phyloP scores from a whole-genome alignment of 805 yeast species.

The Metschnikowia rubicola region DNA sequence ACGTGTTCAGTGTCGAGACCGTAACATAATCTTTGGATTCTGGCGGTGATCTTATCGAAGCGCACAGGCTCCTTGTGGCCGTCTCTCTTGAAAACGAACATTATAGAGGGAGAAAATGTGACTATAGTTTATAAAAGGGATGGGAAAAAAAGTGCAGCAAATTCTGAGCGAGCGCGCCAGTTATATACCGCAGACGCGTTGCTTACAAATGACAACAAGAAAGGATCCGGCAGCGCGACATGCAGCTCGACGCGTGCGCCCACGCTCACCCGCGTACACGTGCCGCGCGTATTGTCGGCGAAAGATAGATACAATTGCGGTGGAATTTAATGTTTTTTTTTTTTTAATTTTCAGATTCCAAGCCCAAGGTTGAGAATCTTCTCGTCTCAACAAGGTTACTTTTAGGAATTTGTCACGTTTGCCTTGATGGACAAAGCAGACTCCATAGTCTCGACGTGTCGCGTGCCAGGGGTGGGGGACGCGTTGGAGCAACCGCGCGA shows the following conservation, averaged over 20 bases:
- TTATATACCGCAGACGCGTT: constrained; percentile 12
- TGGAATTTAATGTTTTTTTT: too few species aligned
- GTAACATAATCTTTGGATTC: constrained; percentile 86
- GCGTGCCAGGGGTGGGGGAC: too few species aligned
- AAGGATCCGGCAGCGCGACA: constrained; percentile 7
- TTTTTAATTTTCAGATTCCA: too few species aligned
- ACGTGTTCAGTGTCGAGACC: constrained; percentile 90
- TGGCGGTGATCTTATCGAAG: constrained; percentile 93
- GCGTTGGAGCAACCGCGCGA: too few species aligned
- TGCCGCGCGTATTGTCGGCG: too few species aligned
- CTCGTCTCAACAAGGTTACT: too few species aligned
- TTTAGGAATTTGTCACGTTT: too few species aligned
- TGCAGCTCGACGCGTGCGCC: constrained; percentile 1
- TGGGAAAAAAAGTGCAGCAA: neutral
- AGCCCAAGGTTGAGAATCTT: too few species aligned
- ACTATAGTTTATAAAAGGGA: neutral
- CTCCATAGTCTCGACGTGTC: too few species aligned
- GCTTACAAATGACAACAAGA: constrained; percentile 9
- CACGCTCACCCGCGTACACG: neutral
- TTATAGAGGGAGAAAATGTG: constrained; percentile 21
- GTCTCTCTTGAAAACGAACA: constrained; percentile 89
- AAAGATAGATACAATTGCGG: too few species aligned
- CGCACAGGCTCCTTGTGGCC: constrained; percentile 93
- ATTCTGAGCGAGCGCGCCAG: neutral
- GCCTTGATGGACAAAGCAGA: too few species aligned